These are phyloP conservation scores for Leccinum sublutescens DNA, from an alignment of 768 basidiomycete genomes.

Conservation along the genomic window DNA sequence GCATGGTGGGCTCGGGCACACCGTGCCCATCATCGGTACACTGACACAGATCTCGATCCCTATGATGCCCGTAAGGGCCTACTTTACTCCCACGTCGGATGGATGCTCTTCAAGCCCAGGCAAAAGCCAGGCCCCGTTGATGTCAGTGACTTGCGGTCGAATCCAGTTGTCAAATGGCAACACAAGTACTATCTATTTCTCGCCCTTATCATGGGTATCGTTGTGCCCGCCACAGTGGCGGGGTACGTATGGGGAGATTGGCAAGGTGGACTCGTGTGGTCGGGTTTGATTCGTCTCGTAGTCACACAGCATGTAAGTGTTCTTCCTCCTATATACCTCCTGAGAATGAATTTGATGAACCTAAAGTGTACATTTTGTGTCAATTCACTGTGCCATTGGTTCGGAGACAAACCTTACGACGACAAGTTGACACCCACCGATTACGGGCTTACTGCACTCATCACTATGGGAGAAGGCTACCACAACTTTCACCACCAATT, in stretches of 20 bases:
- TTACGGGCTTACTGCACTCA: slow-evolving; percentile 80
- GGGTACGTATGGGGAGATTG: slow-evolving; percentile 24
- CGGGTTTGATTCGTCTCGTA: slow-evolving; percentile 51
- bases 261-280: slow-evolving; percentile 27
- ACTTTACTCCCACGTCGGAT: slow-evolving; percentile 46
- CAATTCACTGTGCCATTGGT: slow-evolving; percentile 79
- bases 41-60: no score
- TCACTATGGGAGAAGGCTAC: slow-evolving; percentile 93
- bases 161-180: slow-evolving; percentile 78
- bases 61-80: no score
- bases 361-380: slow-evolving; percentile 86
- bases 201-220: slow-evolving; percentile 63
- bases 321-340: slow-evolving; percentile 3
- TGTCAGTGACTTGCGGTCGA: slow-evolving; percentile 76
- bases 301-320: slow-evolving; percentile 80
- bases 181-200: slow-evolving; percentile 71
- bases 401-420: slow-evolving; percentile 53
- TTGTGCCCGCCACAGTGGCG: slow-evolving; percentile 58
- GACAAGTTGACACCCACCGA: slow-evolving; percentile 91
- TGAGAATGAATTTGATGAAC: background rate
- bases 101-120: slow-evolving; percentile 89
- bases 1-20: no score
- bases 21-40: no score
- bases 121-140: slow-evolving; percentile 84
- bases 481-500: slow-evolving; percentile 97